phyloP scores from a whole-genome alignment of 78 protist genomes.

The Planoprotostelium fungivorum region DNA sequence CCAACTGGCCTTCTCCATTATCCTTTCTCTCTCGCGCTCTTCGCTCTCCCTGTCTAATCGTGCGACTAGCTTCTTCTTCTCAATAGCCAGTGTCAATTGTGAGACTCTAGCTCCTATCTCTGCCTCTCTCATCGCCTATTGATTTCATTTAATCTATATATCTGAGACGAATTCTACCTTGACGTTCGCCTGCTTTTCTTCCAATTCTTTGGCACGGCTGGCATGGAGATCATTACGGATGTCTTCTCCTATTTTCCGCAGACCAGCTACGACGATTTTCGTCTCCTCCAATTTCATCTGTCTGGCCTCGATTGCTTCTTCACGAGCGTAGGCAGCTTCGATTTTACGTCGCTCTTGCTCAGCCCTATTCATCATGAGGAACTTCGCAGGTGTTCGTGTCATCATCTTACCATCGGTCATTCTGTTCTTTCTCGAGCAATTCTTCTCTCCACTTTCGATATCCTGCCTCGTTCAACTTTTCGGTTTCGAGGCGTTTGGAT shows the following conservation, averaged over 20 bases:
- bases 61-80: neutral
- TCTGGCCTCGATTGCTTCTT: neutral
- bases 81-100: neutral
- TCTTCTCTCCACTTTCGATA: neutral
- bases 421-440: neutral
- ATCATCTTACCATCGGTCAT: neutral
- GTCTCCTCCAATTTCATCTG: neutral
- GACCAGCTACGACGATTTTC: neutral
- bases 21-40: neutral
- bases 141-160: neutral
- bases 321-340: neutral
- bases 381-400: neutral
- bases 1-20: neutral
- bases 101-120: neutral
- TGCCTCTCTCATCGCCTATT: neutral
- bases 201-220: neutral
- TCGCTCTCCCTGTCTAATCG: neutral
- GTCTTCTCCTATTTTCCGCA: neutral
- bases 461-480: neutral
- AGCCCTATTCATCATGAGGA: neutral
- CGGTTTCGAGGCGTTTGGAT: neutral
- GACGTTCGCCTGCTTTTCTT: neutral
- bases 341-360: neutral
- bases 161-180: neutral
- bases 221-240: neutral